Evolutionary conservation across 1,139 yeast species (phyloP).

Genomic region (Yamadazyma siamensis): DNA sequence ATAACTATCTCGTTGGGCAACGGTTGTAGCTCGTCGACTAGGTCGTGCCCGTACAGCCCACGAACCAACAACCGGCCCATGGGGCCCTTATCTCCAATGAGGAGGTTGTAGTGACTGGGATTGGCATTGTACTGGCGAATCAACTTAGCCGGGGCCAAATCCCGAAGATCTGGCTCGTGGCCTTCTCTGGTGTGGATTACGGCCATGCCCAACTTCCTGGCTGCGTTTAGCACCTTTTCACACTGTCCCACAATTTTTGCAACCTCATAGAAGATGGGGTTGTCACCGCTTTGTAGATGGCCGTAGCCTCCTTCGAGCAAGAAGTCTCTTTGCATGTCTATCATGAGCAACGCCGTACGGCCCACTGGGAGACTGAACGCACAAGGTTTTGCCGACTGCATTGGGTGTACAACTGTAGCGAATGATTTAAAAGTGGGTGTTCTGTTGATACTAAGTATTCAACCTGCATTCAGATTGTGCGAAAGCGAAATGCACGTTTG

Average conservation of each 20-base stretch:
- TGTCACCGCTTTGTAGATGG: constrained; percentile 11
- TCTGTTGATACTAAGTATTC: too few species aligned
- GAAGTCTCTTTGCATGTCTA: constrained; percentile 15
- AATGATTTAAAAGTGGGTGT: too few species aligned
- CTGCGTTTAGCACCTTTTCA: constrained; percentile 8
- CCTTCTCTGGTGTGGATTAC: constrained; percentile 14
- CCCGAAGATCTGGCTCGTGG: constrained; percentile 12
- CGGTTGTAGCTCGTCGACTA: constrained; percentile 10
- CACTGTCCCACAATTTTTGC: constrained; percentile 12
- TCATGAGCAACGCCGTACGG: constrained; percentile 12
- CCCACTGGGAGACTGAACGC: constrained; percentile 8
- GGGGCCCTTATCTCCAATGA: constrained; percentile 15
- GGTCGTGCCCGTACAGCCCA: constrained; percentile 13
- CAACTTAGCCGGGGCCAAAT: constrained; percentile 11
- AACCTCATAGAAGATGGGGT: constrained; percentile 8
- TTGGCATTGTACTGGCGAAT: constrained; percentile 10
- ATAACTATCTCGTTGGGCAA: constrained; percentile 9
- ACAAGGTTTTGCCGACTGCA: constrained; percentile 7
- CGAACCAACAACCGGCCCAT: constrained; percentile 13
- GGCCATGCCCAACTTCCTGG: constrained; percentile 11
- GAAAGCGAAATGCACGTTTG: too few species aligned
- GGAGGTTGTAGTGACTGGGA: constrained; percentile 9
- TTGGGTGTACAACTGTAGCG: too few species aligned
- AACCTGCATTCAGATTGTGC: too few species aligned
- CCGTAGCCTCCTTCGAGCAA: constrained; percentile 14